Evolutionary conservation across 2,329 filamentous ascomycete genomes (phyloP).

Genomic region (Cryphonectria carpinicola): DNA sequence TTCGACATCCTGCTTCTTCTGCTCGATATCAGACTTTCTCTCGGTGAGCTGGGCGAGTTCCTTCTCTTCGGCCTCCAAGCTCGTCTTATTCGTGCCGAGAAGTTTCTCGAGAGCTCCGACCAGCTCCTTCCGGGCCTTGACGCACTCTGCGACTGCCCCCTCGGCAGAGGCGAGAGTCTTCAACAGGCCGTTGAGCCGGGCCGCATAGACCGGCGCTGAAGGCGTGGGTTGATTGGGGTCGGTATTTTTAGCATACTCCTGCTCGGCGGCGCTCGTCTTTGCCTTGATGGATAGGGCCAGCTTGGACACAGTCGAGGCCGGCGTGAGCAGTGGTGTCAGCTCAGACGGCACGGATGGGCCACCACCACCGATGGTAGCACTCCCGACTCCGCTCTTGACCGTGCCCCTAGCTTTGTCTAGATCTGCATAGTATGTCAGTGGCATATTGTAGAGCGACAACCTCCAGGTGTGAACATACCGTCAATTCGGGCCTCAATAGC

Average conservation of each 20-base stretch:
- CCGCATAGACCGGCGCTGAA: constrained; percentile 87
- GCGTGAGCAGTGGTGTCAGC: constrained; percentile 72
- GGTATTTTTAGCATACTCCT: constrained; percentile 83
- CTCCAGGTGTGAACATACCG: constrained; percentile 55
- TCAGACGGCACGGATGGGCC: constrained; percentile 69
- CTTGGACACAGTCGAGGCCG: constrained; percentile 76
- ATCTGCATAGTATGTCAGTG: constrained; percentile 48
- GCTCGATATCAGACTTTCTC: constrained; percentile 75
- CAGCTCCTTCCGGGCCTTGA: constrained; percentile 80
- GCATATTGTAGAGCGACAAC: background rate
- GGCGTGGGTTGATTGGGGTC: constrained; percentile 71
- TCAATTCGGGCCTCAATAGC: constrained; percentile 80
- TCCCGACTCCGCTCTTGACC: constrained; percentile 55
- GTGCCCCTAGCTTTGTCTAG: constrained; percentile 63
- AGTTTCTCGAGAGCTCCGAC: constrained; percentile 83
- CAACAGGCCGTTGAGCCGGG: constrained; percentile 84
- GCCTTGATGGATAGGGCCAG: constrained; percentile 69
- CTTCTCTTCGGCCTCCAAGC: constrained; percentile 70
- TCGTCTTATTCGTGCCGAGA: constrained; percentile 71
- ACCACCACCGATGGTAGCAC: constrained; percentile 70
- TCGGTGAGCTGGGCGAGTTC: constrained; percentile 65
- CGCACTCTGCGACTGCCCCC: constrained; percentile 83
- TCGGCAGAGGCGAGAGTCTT: constrained; percentile 89
- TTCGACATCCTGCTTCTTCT: constrained; percentile 87
- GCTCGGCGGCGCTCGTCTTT: constrained; percentile 70